Base-by-base conservation (phyloP, 257 asterid species). In the Solanum gandarillasii region DNA sequence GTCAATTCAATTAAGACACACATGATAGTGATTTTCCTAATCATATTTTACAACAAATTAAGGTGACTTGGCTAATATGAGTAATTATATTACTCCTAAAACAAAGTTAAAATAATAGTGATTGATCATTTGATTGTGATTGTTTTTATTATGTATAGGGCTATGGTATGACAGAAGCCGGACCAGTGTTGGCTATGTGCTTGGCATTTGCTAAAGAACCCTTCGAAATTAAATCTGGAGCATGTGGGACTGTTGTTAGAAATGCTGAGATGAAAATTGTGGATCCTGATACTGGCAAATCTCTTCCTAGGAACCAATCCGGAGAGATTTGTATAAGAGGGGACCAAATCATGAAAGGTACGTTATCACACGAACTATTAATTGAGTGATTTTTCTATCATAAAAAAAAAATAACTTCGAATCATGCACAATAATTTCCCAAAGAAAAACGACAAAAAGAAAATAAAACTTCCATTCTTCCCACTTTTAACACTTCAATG, bases 121-220 rank as follows among this genome's bases (percentile, higher is more conserved):
- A 25, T 25, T 79, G 6, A 41, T 41, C 46, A 41, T 46, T 48
- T 48, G 18, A 48, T 74, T 29, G 10, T 48, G 68, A 35, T 85
- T 38, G 43, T 1, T 41, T 25, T 10, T 29, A 68, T 68, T 29
- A 14, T 13, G 10, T 21, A 20, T 34, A 96, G 99, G 99, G 98
- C 1, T 97, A 97, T 73, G 99, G 99, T 3, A 97, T 97, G 99
- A 97, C 99, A 0, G 99, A 97, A 86, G 99, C 98, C 0, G 99
- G 99, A 12, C 98, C 99, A 4, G 98, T 97, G 48, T 87, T 97
- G 46, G 92, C 99, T 12, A 95, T 97, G 99, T 94, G 99, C 83
- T 90, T 94, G 86, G 98, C 98, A 7, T 95, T 97, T 82, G 99
- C 99, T 0, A 97, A 97, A 88, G 96, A 95, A 52, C 91, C 98